Conservation (phyloP, 495 filamentous ascomycete species). For the Podospora sp. region DNA sequence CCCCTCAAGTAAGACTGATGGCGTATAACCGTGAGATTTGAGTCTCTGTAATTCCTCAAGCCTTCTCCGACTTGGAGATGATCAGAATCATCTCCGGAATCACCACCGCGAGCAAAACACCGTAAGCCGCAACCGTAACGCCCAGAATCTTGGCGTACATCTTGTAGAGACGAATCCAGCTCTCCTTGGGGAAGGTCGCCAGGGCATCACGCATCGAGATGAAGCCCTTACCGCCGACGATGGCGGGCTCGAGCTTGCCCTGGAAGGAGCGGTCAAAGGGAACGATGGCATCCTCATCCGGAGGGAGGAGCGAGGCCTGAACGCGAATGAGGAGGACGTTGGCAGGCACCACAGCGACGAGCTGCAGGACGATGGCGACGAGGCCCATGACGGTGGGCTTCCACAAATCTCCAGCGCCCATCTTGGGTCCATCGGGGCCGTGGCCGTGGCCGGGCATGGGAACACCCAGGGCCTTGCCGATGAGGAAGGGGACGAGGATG, state of each 20-base stretch:
- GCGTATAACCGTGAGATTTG: neutral
- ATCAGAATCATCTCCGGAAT: conserved; percentile 27
- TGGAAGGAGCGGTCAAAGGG: conserved; percentile 56
- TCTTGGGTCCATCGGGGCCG: conserved; percentile 9
- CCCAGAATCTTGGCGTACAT: conserved; percentile 65
- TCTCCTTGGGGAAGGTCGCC: conserved; percentile 66
- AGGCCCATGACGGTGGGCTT: conserved; percentile 38
- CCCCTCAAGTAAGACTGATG: neutral
- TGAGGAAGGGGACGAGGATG: conserved; percentile 28
- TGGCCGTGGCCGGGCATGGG: conserved; percentile 25
- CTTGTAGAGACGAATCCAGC: conserved; percentile 66
- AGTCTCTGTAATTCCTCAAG: neutral
- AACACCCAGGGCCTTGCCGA: conserved; percentile 38
- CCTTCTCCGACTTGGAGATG: conserved; percentile 5
- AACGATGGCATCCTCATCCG: conserved; percentile 51
- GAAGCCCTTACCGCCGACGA: conserved; percentile 69
- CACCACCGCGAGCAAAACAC: conserved; percentile 49
- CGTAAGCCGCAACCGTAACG: conserved; percentile 48
- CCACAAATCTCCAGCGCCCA: conserved; percentile 33
- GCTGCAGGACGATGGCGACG: conserved; percentile 30
- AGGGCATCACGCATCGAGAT: conserved; percentile 71
- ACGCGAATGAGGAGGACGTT: conserved; percentile 49
- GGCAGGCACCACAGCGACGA: conserved; percentile 46
- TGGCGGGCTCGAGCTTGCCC: conserved; percentile 55
- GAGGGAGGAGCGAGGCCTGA: conserved; percentile 53